Conservation (phyloP, 1,139 yeast genomes). For the Yamadazyma epiphylla region DNA sequence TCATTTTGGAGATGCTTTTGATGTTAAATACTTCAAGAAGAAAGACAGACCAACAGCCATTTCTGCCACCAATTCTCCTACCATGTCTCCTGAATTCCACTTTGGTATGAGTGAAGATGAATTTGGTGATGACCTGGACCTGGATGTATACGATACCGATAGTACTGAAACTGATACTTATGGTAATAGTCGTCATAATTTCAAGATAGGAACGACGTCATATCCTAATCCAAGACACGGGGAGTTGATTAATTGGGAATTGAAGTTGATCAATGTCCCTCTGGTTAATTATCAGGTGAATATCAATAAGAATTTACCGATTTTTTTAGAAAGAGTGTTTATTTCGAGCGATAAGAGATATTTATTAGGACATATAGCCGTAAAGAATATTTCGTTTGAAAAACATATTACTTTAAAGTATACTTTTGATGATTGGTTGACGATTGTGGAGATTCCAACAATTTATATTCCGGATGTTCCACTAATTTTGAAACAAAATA, state of each 20-base stretch:
- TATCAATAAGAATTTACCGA: slow-evolving; percentile 37
- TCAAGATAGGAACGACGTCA: slow-evolving; percentile 15
- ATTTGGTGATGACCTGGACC: slow-evolving; percentile 24
- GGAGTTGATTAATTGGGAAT: slow-evolving; percentile 42
- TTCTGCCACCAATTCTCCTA: slow-evolving; percentile 62
- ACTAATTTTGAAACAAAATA: slow-evolving; percentile 41
- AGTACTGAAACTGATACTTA: slow-evolving; percentile 1
- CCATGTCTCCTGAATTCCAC: slow-evolving; percentile 20
- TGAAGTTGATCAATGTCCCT: slow-evolving; percentile 47
- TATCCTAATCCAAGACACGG: slow-evolving; percentile 21
- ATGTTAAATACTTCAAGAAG: slow-evolving; percentile 56
- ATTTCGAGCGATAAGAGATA: slow-evolving; percentile 53
- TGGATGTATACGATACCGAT: slow-evolving; percentile 13
- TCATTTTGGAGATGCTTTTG: slow-evolving; percentile 67
- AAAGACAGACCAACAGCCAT: slow-evolving; percentile 75
- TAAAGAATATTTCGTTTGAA: slow-evolving; percentile 61
- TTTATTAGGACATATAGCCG: slow-evolving; percentile 73
- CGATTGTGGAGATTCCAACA: slow-evolving; percentile 68
- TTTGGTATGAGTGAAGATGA: slow-evolving; percentile 12
- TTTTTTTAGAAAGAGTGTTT: slow-evolving; percentile 63
- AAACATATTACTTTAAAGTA: slow-evolving; percentile 63
- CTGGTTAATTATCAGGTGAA: slow-evolving; percentile 33
- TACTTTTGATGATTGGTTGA: slow-evolving; percentile 69
- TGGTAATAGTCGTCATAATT: slow-evolving; percentile 9
- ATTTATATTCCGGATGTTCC: slow-evolving; percentile 60